A percentile compares a stretch with the other conserved stretches of the same genome.
Conservation (phyloP, 2,329 filamentous ascomycete species). For the Colletotrichum sp. region DNA sequence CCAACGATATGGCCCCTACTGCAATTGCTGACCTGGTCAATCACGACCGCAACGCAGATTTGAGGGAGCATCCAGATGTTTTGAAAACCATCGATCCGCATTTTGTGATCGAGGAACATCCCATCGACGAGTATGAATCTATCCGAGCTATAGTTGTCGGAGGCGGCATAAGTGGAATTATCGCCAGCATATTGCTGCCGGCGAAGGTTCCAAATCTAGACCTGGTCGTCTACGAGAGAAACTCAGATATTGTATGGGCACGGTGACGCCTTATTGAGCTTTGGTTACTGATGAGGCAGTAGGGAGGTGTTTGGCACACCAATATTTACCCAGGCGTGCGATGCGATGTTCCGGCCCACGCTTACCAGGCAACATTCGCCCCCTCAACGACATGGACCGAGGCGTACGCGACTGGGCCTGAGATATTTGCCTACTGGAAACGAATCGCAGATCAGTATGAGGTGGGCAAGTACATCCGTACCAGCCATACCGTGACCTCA, state of each 20-base stretch:
- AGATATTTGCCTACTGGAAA: not conserved
- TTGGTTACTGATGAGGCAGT: not conserved
- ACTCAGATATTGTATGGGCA: not conserved
- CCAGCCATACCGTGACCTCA: not conserved
- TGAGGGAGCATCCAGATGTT: not conserved
- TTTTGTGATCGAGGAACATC: not conserved
- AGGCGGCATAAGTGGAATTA: not conserved
- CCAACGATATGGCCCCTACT: not conserved
- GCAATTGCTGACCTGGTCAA: not conserved
- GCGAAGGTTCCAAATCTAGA: not conserved
- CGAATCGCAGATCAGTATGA: not conserved
- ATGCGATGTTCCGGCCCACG: not conserved
- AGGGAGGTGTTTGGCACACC: not conserved
- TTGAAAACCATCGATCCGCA: accelerated
- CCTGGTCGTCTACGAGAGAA: not conserved
- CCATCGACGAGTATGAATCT: not conserved
- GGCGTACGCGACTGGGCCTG: not conserved
- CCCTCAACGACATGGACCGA: not conserved
- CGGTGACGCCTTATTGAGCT: accelerated
- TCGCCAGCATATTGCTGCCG: not conserved
- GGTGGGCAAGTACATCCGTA: not conserved
- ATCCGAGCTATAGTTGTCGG: not conserved
- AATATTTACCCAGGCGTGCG: not conserved
- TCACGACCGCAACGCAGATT: not conserved
- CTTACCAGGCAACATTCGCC: not conserved